phyloP scores from a whole-genome alignment of 371 early-diverging fungal species.

The Dichotomocladium elegans region DNA sequence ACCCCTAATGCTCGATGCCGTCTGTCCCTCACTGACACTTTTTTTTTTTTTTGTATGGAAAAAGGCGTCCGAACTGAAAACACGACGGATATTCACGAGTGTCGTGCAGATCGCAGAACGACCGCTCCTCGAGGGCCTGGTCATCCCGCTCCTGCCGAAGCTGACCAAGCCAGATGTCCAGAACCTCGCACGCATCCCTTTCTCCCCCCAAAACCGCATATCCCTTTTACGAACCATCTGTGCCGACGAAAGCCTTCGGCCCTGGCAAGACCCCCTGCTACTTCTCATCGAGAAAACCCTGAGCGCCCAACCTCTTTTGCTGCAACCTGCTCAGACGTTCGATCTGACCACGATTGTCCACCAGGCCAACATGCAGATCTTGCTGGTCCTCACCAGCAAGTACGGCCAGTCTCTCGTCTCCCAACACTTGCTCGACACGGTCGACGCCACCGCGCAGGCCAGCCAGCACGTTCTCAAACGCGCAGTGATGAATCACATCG shows the following conservation, averaged over 20 bases:
- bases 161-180: background rate
- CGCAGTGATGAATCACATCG: background rate
- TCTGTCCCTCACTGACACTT: background rate
- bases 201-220: background rate
- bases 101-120: background rate
- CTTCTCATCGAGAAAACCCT: background rate
- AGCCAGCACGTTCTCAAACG: background rate
- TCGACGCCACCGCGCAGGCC: background rate
- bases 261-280: background rate
- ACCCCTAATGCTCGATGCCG: background rate
- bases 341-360: background rate
- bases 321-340: background rate
- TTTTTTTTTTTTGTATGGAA: too few species aligned
- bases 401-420: background rate
- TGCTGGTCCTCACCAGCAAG: background rate
- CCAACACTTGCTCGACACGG: background rate
- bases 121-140: background rate
- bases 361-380: background rate
- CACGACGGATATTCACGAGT: background rate
- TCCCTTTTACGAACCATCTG: background rate
- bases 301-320: background rate
- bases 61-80: background rate
- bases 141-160: background rate
- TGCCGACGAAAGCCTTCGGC: background rate
- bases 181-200: background rate